Evolutionary conservation across 2,329 filamentous ascomycete genomes (phyloP).

Genomic region (Cucurbitaria berberidis): DNA sequence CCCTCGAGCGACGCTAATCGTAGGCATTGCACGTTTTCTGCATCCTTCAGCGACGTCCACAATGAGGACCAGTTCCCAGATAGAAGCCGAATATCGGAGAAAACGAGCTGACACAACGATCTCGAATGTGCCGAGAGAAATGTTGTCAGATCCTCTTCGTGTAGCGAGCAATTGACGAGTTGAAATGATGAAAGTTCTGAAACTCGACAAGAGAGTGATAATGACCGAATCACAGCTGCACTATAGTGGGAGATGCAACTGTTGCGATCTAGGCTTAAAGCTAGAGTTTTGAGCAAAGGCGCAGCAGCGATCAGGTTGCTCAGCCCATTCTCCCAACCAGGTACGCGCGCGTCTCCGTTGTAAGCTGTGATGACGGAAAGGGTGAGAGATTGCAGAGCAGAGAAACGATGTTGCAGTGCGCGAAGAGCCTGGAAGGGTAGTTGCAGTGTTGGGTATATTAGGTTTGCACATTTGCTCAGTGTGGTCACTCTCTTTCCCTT

Average conservation of each 20-base stretch:
- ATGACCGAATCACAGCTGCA: slow-evolving; percentile 20
- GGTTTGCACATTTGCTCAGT: slow-evolving; percentile 17
- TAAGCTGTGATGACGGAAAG: slow-evolving; percentile 25
- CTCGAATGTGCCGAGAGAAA: slow-evolving; percentile 21
- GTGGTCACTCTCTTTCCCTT: slow-evolving; percentile 13
- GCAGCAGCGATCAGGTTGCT: slow-evolving; percentile 28
- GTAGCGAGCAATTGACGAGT: slow-evolving; percentile 21
- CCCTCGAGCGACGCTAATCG: slow-evolving; percentile 13
- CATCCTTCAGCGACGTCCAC: slow-evolving; percentile 10
- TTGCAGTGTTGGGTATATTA: slow-evolving; percentile 23
- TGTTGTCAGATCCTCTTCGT: slow-evolving; percentile 20
- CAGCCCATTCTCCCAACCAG: slow-evolving; percentile 31
- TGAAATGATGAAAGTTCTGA: slow-evolving; percentile 18
- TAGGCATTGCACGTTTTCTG: slow-evolving; percentile 7
- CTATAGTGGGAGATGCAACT: slow-evolving; percentile 14
- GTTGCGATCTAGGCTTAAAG: slow-evolving; percentile 27
- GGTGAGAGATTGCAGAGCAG: slow-evolving; percentile 19
- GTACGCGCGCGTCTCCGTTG: slow-evolving; percentile 13
- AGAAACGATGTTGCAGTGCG: slow-evolving; percentile 20
- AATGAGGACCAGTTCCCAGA: slow-evolving; percentile 25
- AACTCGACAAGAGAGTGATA: slow-evolving; percentile 19
- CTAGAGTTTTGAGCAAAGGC: slow-evolving; percentile 21
- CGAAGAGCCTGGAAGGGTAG: slow-evolving; percentile 13
- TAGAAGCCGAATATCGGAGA: slow-evolving; percentile 18
- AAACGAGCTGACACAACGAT: slow-evolving; percentile 16